These are phyloP conservation scores for Mycena amicta DNA, from an alignment of 768 basidiomycete species.

Conservation along the genomic window DNA sequence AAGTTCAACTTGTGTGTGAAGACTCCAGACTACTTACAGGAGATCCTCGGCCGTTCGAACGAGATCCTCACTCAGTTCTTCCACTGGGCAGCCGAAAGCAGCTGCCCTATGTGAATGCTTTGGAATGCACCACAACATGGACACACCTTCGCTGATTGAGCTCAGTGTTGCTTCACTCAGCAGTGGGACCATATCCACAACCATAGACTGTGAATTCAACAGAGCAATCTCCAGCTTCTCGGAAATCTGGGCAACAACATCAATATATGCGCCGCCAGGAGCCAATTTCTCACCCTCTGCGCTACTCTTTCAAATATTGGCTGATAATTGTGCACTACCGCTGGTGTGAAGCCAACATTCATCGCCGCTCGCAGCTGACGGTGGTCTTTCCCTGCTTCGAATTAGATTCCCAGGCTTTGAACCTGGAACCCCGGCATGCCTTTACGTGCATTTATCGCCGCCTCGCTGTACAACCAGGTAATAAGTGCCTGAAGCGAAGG, in stretches of 20 bases:
- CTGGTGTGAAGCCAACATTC: not conserved
- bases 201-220: not conserved
- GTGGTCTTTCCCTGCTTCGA: not conserved
- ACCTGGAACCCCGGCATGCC: not conserved
- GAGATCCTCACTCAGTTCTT: not conserved
- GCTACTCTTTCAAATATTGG: not conserved
- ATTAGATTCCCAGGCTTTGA: not conserved
- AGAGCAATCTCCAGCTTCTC: not conserved
- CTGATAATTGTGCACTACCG: not conserved
- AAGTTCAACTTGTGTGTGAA: too few species aligned
- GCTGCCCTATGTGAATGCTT: not conserved
- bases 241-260: not conserved
- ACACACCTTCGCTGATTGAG: not conserved
- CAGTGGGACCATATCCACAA: not conserved
- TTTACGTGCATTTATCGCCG: not conserved
- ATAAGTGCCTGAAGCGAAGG: not conserved
- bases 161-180: not conserved
- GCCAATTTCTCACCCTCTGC: not conserved
- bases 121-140: not conserved
- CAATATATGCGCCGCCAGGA: not conserved
- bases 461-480: not conserved
- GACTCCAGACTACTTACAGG: too few species aligned
- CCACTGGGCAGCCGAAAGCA: not conserved
- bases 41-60: not conserved
- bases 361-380: not conserved